Base-by-base conservation (phyloP, 805 yeast species). In the Metschnikowia baotianmanensis region DNA sequence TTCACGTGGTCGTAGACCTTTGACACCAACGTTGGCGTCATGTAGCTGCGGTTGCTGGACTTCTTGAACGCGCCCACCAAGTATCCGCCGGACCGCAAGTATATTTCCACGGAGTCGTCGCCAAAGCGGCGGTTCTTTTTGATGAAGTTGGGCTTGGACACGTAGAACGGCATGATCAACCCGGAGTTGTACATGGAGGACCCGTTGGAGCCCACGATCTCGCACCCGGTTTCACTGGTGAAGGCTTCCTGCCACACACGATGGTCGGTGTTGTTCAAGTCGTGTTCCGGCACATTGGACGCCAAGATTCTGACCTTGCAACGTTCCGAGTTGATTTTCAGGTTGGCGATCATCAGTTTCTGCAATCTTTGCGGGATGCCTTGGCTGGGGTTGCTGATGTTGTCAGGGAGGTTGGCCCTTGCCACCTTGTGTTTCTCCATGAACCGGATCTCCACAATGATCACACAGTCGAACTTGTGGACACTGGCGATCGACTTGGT, bases 191-290 rank as follows among this genome's bases (percentile, higher is more conserved):
- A 75, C 34, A 55, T 56, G 6, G 71, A 56, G 20, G 47, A 40
- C 25, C 42, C 35, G 13, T 59, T 62, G 1, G 57, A 48, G 33
- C 65, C 60, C 24, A 57, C 61, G 52, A 74, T 74, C 11, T 58
- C 58, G 4, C 76, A 51, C 1, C 86, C 86, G 59, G 70, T 72
- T 36, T 77, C 80, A 1, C 82, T 73, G 13, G 61, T 61, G 48
- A 77, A 70, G 0, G 77, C 71, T 23, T 62, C 60, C 36, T 63
- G 65, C 54, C 76, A 78, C 31, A 77, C 51, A 15, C 46, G 50
- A 43, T 55, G 62, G 40, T 66, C 74, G 21, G 67, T 59, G 26
- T 56, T 56, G 19, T 62, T 40, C 6, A 58, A 46, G 5, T 56
- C 24, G 37, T 45, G 43, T 9, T 42, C 44, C 1, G 38, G 31